phyloP scores from a whole-genome alignment of 2,329 filamentous ascomycete genomes.

The Huntiella decipiens region DNA sequence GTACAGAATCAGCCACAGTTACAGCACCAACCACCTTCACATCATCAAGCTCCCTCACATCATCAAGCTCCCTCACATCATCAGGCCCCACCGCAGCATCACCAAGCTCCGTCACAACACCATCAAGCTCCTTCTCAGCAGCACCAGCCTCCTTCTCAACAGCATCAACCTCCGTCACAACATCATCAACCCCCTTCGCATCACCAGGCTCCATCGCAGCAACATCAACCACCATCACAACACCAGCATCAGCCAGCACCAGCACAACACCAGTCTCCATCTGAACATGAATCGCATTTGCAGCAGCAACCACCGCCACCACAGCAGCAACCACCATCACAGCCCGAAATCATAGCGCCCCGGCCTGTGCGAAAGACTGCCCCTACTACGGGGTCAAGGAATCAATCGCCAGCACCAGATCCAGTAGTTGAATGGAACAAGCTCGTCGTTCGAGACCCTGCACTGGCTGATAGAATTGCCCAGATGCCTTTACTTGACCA shows the following conservation, averaged over 20 bases:
- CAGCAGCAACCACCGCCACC: conserved; percentile 19
- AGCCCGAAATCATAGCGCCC: conserved; percentile 12
- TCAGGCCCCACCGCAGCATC: conserved; percentile 12
- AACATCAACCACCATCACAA: too few relatives aligned
- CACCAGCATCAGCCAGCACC: too few relatives aligned
- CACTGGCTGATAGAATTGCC: conserved; percentile 19
- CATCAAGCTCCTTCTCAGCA: background rate
- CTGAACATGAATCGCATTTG: conserved; percentile 18
- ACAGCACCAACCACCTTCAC: conserved; percentile 24
- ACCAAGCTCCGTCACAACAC: background rate
- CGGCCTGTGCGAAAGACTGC: conserved; percentile 6
- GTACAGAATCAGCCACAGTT: background rate
- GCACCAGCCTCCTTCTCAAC: background rate
- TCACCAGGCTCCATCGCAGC: conserved; percentile 13
- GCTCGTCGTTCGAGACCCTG: conserved; percentile 53
- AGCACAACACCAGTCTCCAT: conserved; percentile 18
- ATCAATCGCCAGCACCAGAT: conserved; percentile 22
- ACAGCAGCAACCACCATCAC: background rate
- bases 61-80: too few relatives aligned
- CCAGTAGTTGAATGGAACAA: conserved; percentile 59
- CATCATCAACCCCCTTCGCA: conserved; percentile 24
- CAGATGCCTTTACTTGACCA: background rate
- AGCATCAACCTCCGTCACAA: background rate
- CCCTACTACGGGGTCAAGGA: conserved; percentile 1
- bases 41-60: too few relatives aligned